Base-by-base conservation (phyloP, 805 yeast genomes). In the Helenozyma baotianmanensis region DNA sequence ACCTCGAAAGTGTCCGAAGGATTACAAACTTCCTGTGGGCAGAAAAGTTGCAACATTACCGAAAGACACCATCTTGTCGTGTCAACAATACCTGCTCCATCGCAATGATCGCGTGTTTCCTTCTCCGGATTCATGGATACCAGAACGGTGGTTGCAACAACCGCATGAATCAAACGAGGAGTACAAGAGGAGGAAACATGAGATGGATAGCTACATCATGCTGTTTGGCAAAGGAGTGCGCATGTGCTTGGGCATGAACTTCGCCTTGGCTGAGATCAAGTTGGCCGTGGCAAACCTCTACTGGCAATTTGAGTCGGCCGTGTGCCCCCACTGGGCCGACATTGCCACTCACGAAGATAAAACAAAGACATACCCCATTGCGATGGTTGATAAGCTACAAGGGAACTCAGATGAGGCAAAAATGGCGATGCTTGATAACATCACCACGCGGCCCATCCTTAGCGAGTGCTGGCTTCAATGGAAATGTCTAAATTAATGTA, bases 221-320 rank as follows among this genome's bases (percentile, higher is more conserved):
- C 25, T n/a, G 26, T 29, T 29, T 23, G 32, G 32, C 14, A 10
- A n/a, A 4, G 32, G 32, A 9, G 26, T 29, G 14, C 32, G 32
- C 3, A 29, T 29, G 32, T 29, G 32, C 14, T 4, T 29, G 13
- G 32, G 32, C 4, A 22, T 22, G 32, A 13, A 29, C 14, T 14
- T 29, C 9, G 32, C 32, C 4, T 4, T 14, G 11, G 15, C 15
- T 3, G 32, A 29, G 11, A 22, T 29, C 21, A 29, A 29, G 21
- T 3, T 29, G 9, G 32, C 21, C 7, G 11, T 29, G 10, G 26
- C 26, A 21, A 22, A 21, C 13, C 8, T 29, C 11, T 29, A 29
- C 25, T 29, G 25, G 25, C 31, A 14, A 5, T 28, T 10, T 14
- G 25, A 13, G 10, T 10, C 14, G 5, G 17, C 15, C 18, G 13